Evolutionary conservation across 176 grass and related monocot genomes (phyloP).

Genomic region (Oryza coarctata): DNA sequence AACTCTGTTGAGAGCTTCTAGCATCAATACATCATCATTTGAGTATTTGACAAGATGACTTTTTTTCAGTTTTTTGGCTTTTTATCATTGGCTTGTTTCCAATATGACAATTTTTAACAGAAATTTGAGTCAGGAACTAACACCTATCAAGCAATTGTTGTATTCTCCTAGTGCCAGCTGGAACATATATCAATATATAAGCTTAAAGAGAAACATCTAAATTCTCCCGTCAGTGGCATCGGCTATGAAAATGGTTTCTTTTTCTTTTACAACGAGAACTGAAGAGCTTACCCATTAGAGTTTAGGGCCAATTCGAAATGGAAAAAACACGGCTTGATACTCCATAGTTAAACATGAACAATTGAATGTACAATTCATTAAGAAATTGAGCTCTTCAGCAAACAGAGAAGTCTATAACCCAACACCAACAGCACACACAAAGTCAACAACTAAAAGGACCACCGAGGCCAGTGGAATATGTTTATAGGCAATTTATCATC

Average conservation of each 20-base stretch:
- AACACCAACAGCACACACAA: background rate
- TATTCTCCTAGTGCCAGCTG: background rate
- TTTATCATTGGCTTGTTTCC: background rate
- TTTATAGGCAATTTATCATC: background rate
- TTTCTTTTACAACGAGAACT: background rate
- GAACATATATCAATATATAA: constrained; percentile 2
- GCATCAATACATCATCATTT: background rate
- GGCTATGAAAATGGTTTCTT: background rate
- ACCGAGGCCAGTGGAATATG: background rate
- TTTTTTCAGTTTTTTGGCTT: too few species aligned
- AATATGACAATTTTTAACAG: background rate
- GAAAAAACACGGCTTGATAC: background rate
- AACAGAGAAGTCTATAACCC: background rate
- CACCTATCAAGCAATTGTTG: background rate
- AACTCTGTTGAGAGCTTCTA: background rate
- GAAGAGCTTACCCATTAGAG: background rate
- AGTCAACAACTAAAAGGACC: background rate
- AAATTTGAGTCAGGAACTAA: background rate
- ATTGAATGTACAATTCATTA: background rate
- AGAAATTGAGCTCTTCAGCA: background rate
- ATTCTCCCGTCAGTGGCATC: background rate
- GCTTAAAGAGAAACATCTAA: background rate
- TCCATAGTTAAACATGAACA: background rate
- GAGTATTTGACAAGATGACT: background rate
- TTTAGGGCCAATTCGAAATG: background rate